Conservation (phyloP, 371 early-diverging fungal species). For the Neoconidiobolus thromboides region DNA sequence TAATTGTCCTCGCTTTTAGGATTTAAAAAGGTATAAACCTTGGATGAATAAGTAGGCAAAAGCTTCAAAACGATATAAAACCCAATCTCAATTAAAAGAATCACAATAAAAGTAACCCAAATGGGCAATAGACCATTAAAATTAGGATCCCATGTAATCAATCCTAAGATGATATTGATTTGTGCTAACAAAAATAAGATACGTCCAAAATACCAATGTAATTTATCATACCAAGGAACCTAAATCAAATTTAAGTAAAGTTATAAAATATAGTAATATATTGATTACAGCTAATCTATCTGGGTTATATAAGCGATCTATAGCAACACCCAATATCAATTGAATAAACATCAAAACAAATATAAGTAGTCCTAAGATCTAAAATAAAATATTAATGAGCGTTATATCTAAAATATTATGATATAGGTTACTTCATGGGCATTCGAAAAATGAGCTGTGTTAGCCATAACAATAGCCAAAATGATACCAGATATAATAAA, state of each 20-base stretch:
- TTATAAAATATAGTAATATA: background rate
- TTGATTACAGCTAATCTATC: background rate
- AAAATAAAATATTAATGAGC: slow-evolving; percentile 41
- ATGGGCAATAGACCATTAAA: background rate
- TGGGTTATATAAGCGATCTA: background rate
- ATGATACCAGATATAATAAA: background rate
- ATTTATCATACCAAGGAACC: slow-evolving; percentile 6
- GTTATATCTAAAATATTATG: slow-evolving; percentile 8
- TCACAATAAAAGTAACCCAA: background rate
- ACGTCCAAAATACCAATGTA: slow-evolving; percentile 3
- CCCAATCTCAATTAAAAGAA: background rate
- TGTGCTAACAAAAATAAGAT: background rate
- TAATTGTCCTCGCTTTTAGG: too few relatives aligned
- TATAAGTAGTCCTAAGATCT: slow-evolving; percentile 40
- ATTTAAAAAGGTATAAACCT: too few relatives aligned
- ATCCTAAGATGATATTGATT: background rate
- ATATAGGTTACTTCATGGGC: background rate
- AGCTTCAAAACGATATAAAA: background rate
- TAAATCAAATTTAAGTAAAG: background rate
- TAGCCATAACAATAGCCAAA: background rate
- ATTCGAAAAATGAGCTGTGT: background rate
- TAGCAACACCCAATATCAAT: background rate
- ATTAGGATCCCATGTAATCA: background rate
- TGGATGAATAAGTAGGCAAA: background rate
- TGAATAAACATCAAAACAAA: slow-evolving; percentile 66